Evolutionary conservation across 2,329 filamentous ascomycete species (phyloP), one percentile per base, ranked within the genome.

Genomic region (Curvularia lunata): DNA sequence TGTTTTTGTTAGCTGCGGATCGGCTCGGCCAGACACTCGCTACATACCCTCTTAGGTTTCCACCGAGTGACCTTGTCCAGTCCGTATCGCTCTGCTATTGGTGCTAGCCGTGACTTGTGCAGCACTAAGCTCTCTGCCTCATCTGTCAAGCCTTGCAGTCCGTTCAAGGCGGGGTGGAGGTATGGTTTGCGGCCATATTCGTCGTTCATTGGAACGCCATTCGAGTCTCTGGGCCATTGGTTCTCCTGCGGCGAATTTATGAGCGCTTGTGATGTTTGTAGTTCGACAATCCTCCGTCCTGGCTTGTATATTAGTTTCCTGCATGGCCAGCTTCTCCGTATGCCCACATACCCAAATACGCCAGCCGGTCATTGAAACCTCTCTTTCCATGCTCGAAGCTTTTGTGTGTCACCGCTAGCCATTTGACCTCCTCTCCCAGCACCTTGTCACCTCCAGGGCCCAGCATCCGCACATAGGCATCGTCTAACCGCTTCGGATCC

Each of bases 321-420:
- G 3, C 13, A 16, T 52, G 32, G 4, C 28, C 40, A 23, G 10
- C 34, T n/a, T 13, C 21, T 30, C n/a, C 25, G 12, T 16, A 27
- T 37, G n/a, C 48, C 34, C 43, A 49, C 54, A 72, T 85, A 96
- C 92, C 94, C 52, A 96, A 81, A 72, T 91, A 92, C n/a, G 92
- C 91, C 77, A 99, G 81, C 62, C 91, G 86, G 72, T 97, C 94
- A 76, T 99, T 99, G 80, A 94, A 97, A 1, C 94, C 94, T 82
- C 93, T 88, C 72, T 92, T 84, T 51, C 93, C 95, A 74, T 98
- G 92, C 75, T 99, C 94, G 73, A 97, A 98, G 79, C 92, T 97
- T 85, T 98, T 98, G 78, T 98, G 95, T 65, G 95, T 99, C 54
- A 99, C 86, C 28, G 93, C 93, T 71, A 98, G 82, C 95, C 95